A percentile compares a stretch with the other conserved stretches of the same genome.
These are phyloP conservation scores for Ceratonia siliqua DNA, from an alignment of 306 rosid genomes.

Conservation along the genomic window DNA sequence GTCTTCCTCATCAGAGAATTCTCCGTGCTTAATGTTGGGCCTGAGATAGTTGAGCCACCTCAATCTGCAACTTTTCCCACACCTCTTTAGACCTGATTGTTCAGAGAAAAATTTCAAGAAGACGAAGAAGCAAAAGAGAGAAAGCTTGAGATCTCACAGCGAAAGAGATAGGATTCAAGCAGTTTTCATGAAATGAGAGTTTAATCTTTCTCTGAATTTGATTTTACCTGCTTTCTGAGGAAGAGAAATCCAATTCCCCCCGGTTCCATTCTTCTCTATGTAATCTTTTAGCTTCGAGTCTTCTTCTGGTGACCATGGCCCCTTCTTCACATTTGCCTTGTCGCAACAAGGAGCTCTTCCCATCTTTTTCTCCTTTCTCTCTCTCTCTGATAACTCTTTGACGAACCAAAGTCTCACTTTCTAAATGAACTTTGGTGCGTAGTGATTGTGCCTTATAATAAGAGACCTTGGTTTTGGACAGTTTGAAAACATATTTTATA, in stretches of 20 bases:
- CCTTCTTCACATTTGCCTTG: constrained; percentile 95
- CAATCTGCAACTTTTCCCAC: constrained; percentile 97
- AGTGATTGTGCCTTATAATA: constrained; percentile 38
- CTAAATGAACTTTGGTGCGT: constrained; percentile 43
- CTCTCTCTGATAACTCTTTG: constrained; percentile 5
- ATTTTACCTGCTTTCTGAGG: constrained; percentile 91
- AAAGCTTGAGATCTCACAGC: constrained; percentile 13
- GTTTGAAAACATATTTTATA: constrained; percentile 27
- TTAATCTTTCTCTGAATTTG: neutral
- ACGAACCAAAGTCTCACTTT: constrained; percentile 51
- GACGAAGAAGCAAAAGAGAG: too few species aligned
- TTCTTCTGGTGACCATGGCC: constrained; percentile 99
- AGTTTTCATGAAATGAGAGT: constrained; percentile 4
- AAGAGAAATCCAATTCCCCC: constrained; percentile 98
- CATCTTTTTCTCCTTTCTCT: constrained; percentile 49
- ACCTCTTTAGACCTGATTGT: constrained; percentile 75
- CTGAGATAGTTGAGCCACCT: constrained; percentile 98
- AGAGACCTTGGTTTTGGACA: constrained; percentile 43
- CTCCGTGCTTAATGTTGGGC: constrained; percentile 97
- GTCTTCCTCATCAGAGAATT: constrained; percentile 92
- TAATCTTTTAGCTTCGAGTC: constrained; percentile 77
- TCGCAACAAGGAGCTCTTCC: constrained; percentile 99
- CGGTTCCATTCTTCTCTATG: constrained; percentile 87
- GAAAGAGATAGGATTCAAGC: neutral
- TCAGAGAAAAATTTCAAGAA: neutral